Evolutionary conservation across 371 early-diverging fungal species (phyloP), one percentile per base, ranked within the genome.

Genomic region (Mortierella sp.): DNA sequence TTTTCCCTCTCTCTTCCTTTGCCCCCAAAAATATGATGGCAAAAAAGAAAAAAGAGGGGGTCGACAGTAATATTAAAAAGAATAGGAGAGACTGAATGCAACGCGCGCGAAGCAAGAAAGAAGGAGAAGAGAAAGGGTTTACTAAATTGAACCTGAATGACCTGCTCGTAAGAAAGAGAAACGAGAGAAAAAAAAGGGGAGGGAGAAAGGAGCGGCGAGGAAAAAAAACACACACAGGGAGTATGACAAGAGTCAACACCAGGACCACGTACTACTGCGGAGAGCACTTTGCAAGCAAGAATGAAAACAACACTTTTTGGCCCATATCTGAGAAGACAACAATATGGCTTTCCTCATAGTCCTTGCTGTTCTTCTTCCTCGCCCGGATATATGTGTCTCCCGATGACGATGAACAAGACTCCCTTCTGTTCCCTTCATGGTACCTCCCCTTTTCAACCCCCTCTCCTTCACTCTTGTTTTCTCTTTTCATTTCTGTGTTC

Each of bases 11-110:
- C 9, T 22, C 50, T 22, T 37, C 22, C 34, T 61, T 24, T n/a
- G 26, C 52, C 52, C 52, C 52, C 52, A n/a, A 26, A 34, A 61
- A 58, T n/a, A n/a, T n/a, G n/a, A n/a, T n/a, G n/a, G n/a, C n/a
- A 34, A 6, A 19, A 34, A 13, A 31, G 58, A 5, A 58, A 50
- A 24, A n/a, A n/a, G n/a, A n/a, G n/a, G n/a, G n/a, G n/a, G n/a
- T n/a, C n/a, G n/a, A n/a, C n/a, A 50, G 50, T 50, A 47, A 47
- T 50, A n/a, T 24, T n/a, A n/a, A n/a, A n/a, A 10, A 50, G 24
- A n/a, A 50, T n/a, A n/a, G n/a, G n/a, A n/a, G 50, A 8, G 50
- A 50, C 24, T 1, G 6, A 2, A 24, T 14, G 39, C 14, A 2
- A 10, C 14, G 16, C 9, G 22, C 22, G 37, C 22, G 14, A 4